Conservation (phyloP, 2,329 filamentous ascomycete genomes). For the Trichoderma simmonsii region DNA sequence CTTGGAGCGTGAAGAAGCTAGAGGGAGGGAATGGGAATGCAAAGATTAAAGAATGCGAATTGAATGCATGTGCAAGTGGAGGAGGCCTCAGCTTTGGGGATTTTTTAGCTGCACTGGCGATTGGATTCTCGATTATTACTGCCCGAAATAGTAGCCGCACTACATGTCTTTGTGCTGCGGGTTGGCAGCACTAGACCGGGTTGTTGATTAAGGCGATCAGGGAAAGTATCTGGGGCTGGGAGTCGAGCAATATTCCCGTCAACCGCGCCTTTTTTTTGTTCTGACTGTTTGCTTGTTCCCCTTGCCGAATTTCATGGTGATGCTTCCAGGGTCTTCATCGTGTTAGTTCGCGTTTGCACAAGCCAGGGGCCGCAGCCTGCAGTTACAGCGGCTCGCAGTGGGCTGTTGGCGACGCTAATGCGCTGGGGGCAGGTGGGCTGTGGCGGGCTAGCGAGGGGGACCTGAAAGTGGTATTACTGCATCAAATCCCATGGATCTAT, state of each 20-base stretch:
- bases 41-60: neutral
- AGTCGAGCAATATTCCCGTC: neutral
- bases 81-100: conserved; percentile 4
- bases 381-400: neutral
- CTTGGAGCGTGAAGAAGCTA: neutral
- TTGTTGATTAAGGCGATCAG: neutral
- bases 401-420: neutral
- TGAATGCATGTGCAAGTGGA: neutral
- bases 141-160: neutral
- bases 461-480: neutral
- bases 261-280: neutral
- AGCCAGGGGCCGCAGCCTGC: neutral
- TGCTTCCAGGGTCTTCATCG: neutral
- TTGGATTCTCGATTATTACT: neutral
- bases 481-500: neutral
- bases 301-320: neutral
- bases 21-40: neutral
- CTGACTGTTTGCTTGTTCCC: neutral
- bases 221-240: neutral
- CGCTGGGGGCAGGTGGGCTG: conserved; percentile 1
- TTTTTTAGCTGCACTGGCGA: neutral
- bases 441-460: neutral
- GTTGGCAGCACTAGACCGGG: neutral
- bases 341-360: neutral
- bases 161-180: neutral